Percentiles rank a stretch among this genome's conserved stretches.
Evolutionary conservation across 176 grass and related monocot genomes (phyloP).

Genomic region (Zizania latifolia): DNA sequence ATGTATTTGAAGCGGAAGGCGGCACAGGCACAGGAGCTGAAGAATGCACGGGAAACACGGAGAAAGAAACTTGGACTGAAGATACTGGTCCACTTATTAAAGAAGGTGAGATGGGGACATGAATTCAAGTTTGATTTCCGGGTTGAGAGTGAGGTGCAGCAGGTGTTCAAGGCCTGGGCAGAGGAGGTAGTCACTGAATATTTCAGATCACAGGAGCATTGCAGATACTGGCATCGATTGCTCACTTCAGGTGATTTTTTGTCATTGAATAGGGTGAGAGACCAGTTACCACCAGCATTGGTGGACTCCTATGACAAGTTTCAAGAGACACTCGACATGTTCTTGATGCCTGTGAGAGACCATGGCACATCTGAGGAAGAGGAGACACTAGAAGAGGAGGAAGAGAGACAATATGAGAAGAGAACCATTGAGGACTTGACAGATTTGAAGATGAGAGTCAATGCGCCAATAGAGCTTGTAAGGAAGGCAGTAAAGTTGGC

Average conservation of each 20-base stretch:
- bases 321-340: conserved; percentile 51
- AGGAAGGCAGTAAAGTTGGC: conserved; percentile 73
- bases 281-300: conserved; percentile 62
- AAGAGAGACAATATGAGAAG: conserved; percentile 68
- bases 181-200: conserved; percentile 54
- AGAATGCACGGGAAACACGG: conserved; percentile 77
- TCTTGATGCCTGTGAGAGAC: conserved; percentile 51
- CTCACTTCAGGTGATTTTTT: conserved; percentile 83
- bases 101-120: conserved; percentile 58
- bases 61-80: conserved; percentile 89
- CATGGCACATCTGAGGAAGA: conserved; percentile 40
- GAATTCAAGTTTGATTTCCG: conserved; percentile 60
- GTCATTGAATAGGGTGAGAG: conserved; percentile 53
- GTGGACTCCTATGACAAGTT: conserved; percentile 81
- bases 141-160: conserved; percentile 59
- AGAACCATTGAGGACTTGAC: conserved; percentile 74
- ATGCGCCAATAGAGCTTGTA: conserved; percentile 65
- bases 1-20: conserved; percentile 84
- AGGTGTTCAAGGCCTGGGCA: conserved; percentile 65
- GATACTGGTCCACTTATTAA: conserved; percentile 79
- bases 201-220: conserved; percentile 52
- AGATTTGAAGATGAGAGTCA: conserved; percentile 76
- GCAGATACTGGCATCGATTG: conserved; percentile 64
- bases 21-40: conserved; percentile 64
- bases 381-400: conserved; percentile 55